Conservation (phyloP, 768 basidiomycete genomes). For the Strobilomyces dryophilus region DNA sequence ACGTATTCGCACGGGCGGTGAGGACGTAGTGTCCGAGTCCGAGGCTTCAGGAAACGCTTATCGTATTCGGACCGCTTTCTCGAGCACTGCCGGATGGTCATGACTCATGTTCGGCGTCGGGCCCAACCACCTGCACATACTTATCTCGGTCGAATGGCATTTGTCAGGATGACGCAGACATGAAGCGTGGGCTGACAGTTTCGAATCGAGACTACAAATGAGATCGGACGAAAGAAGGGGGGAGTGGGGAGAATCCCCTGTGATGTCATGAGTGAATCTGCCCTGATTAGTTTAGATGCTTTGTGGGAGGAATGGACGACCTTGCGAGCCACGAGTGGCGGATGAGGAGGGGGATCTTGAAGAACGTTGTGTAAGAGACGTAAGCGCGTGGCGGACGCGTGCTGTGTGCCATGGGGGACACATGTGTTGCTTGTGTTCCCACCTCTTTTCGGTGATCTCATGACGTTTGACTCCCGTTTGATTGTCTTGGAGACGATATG, state of each 20-base stretch:
- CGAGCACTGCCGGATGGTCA: neutral
- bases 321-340: neutral
- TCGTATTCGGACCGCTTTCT: slow-evolving; percentile 3
- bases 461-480: slow-evolving; percentile 10
- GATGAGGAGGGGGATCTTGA: neutral
- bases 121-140: neutral
- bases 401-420: slow-evolving; percentile 25
- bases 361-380: slow-evolving; percentile 6
- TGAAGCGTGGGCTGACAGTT: slow-evolving; percentile 6
- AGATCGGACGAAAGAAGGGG: neutral
- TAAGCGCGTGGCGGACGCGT: slow-evolving; percentile 24
- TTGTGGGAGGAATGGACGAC: neutral
- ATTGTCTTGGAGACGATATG: slow-evolving; percentile 9
- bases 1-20: slow-evolving; percentile 4
- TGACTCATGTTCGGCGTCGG: neutral
- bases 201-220: neutral
- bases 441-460: slow-evolving; percentile 12
- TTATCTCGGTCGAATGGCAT: neutral
- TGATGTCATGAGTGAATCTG: slow-evolving; percentile 4
- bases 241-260: neutral
- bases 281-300: slow-evolving; percentile 6
- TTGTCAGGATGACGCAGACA: slow-evolving; percentile 7
- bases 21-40: slow-evolving; percentile 6
- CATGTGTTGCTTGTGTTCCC: slow-evolving; percentile 15
- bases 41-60: slow-evolving; percentile 8